phyloP scores from a whole-genome alignment of 192 early-diverging fungal species.

The Backusella parvicylindrica region DNA sequence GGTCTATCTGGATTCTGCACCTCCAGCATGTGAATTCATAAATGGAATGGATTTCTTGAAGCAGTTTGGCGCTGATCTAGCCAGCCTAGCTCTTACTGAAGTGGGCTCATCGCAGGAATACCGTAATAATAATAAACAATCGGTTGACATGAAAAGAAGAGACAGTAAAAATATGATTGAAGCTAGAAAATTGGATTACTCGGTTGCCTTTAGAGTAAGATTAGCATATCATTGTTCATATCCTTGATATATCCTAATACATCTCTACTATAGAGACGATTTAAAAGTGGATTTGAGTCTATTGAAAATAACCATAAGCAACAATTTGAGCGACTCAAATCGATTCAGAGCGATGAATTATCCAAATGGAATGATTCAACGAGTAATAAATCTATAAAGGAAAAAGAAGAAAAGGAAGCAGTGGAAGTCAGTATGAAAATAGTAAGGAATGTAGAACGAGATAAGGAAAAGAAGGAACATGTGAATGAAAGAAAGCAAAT shows the following conservation, averaged over 20 bases:
- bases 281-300: not conserved
- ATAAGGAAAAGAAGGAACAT: not conserved
- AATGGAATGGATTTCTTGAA: not conserved
- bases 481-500: not conserved
- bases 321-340: not conserved
- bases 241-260: not conserved
- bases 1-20: not conserved
- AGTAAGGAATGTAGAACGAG: not conserved
- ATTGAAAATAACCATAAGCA: not conserved
- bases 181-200: not conserved
- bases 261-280: not conserved
- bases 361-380: not conserved
- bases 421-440: not conserved
- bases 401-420: not conserved
- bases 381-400: not conserved
- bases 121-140: not conserved
- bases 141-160: not conserved
- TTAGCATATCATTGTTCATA: not conserved
- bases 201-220: not conserved
- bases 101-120: not conserved
- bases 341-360: not conserved
- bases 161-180: not conserved
- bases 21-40: not conserved
- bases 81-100: not conserved
- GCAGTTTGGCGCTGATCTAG: not conserved